Conservation (phyloP, 2,329 filamentous ascomycete genomes). For the Didymella keratinophila region DNA sequence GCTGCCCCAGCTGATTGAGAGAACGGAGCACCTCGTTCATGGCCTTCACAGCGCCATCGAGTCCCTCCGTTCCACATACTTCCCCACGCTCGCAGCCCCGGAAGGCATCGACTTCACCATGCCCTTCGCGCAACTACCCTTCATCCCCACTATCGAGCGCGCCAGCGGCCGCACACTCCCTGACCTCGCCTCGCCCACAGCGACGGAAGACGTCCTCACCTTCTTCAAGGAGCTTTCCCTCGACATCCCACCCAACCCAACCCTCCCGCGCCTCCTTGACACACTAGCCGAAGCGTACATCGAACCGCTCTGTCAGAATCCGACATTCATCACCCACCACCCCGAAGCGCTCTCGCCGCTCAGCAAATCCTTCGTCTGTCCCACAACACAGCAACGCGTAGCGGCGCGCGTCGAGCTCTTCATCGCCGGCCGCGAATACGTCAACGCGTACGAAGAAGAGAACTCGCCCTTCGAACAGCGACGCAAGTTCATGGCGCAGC, state of each 20-base stretch:
- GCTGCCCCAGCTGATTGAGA: constrained; percentile 74
- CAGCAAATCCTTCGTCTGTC: constrained; percentile 82
- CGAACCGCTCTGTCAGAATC: constrained; percentile 75
- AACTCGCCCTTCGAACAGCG: constrained; percentile 90
- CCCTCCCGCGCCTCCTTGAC: constrained; percentile 78
- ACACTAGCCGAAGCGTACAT: constrained; percentile 77
- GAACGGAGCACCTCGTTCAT: constrained; percentile 76
- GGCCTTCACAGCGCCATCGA: constrained; percentile 41
- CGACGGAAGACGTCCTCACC: constrained; percentile 65
- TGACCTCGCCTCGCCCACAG: constrained; percentile 57
- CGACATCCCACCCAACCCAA: constrained; percentile 60
- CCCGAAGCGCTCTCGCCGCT: constrained; percentile 91
- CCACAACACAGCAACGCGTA: constrained; percentile 71
- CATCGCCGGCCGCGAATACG: constrained; percentile 79
- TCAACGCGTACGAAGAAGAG: constrained; percentile 98
- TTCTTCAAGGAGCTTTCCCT: constrained; percentile 63
- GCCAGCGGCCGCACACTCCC: constrained; percentile 72
- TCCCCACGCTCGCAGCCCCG: constrained; percentile 45
- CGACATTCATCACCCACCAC: constrained; percentile 88
- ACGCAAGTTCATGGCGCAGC: constrained; percentile 76
- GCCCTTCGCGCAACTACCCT: constrained; percentile 73
- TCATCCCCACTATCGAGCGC: constrained; percentile 79
- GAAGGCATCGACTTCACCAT: constrained; percentile 65
- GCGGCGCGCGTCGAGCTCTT: constrained; percentile 88
- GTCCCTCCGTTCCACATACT: constrained; percentile 56